Conservation (phyloP, 176 grass and related monocot species). For the Bolboschoenus planiculmis region DNA sequence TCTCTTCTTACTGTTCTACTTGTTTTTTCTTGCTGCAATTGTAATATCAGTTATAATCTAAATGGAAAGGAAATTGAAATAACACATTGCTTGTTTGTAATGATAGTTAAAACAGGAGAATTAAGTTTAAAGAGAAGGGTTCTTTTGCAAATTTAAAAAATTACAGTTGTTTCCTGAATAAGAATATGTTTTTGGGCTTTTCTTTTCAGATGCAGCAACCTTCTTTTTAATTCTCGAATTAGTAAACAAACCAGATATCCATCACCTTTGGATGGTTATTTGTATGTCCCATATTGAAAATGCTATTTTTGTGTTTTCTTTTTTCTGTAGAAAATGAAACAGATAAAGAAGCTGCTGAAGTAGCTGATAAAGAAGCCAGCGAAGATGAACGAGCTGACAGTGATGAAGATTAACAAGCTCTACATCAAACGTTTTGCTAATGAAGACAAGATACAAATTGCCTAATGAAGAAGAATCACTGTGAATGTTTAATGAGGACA, state of each 20-base stretch:
- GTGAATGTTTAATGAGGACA: neutral
- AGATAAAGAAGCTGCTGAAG: neutral
- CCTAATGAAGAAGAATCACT: neutral
- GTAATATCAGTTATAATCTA: neutral
- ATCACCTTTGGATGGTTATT: neutral
- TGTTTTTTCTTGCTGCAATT: neutral
- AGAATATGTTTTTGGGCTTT: neutral
- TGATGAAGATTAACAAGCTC: slow-evolving; percentile 14
- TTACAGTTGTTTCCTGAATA: neutral
- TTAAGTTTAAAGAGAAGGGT: neutral
- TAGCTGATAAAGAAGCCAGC: neutral
- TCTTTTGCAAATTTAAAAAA: neutral
- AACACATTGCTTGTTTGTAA: neutral
- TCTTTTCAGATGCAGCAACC: neutral
- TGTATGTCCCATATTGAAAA: neutral
- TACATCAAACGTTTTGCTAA: neutral
- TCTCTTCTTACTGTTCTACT: neutral
- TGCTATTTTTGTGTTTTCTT: neutral
- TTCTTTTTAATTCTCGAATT: neutral
- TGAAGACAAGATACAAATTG: neutral
- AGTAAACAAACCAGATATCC: neutral
- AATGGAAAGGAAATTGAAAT: neutral
- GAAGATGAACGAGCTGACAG: slow-evolving; percentile 7
- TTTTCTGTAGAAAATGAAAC: neutral
- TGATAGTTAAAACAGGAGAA: neutral